A percentile compares a stretch with the other conserved stretches of the same genome.
phyloP scores from a whole-genome alignment of 208 protist species.

The Crithidia brevicula region DNA sequence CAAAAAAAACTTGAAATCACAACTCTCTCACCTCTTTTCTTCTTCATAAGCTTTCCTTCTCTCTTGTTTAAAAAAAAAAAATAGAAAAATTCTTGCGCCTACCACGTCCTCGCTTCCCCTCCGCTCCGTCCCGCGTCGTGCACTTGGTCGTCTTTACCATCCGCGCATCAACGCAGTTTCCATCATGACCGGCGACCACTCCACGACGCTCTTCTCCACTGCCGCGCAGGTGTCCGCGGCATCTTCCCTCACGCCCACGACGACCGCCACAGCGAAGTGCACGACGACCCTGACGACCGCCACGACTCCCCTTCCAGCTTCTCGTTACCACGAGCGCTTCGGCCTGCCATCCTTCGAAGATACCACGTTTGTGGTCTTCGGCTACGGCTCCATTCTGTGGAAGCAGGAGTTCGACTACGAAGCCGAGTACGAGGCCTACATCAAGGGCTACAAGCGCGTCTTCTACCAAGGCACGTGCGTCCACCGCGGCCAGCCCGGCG shows the following conservation, averaged over 20 bases:
- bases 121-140: conserved; percentile 18
- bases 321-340: conserved; percentile 34
- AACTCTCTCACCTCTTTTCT: background rate
- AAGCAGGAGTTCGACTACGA: conserved; percentile 89
- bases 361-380: conserved; percentile 73
- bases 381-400: conserved; percentile 88
- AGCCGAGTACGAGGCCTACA: conserved; percentile 59
- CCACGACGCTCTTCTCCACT: background rate
- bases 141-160: background rate
- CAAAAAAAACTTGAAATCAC: background rate
- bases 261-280: background rate
- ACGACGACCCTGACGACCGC: too few species aligned
- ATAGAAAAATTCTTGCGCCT: too few species aligned
- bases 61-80: background rate
- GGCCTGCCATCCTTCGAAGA: conserved; percentile 58
- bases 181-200: conserved; percentile 19
- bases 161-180: conserved; percentile 1
- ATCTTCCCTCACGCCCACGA: conserved; percentile 37
- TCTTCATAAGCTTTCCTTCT: background rate
- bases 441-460: conserved; percentile 67
- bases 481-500: conserved; percentile 70
- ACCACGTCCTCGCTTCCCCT: conserved; percentile 15
- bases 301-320: too few species aligned
- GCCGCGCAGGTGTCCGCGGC: background rate
- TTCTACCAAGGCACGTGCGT: conserved; percentile 84